Percentiles rank a stretch among this genome's conserved stretches.
Evolutionary conservation across 2,329 filamentous ascomycete species (phyloP).

Genomic region (Orbilia javanica): DNA sequence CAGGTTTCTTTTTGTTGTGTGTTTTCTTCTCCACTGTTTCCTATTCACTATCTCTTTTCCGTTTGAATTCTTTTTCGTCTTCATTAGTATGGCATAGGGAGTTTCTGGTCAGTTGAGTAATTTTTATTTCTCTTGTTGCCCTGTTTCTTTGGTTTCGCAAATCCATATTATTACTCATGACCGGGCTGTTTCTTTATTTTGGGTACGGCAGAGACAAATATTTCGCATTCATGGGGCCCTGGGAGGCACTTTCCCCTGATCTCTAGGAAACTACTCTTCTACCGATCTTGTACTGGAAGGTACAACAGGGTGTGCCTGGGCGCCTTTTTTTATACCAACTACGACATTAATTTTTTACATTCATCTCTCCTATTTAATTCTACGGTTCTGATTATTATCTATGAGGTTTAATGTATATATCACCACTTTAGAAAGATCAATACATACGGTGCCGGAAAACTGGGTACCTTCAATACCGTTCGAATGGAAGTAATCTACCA

Average conservation of each 20-base stretch:
- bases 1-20: not conserved
- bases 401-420: too few relatives aligned
- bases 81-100: not conserved
- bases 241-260: too few relatives aligned
- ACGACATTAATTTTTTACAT: too few relatives aligned
- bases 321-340: too few relatives aligned
- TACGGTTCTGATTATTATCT: too few relatives aligned
- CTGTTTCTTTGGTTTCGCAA: constrained; percentile 1
- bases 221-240: not conserved
- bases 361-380: too few relatives aligned
- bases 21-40: too few relatives aligned
- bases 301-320: not conserved
- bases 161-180: not conserved
- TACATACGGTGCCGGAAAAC: too few relatives aligned
- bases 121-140: not conserved
- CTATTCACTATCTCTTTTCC: not conserved
- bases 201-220: not conserved
- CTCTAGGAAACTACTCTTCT: too few relatives aligned
- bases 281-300: not conserved
- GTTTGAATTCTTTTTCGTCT: not conserved
- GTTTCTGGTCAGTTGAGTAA: not conserved
- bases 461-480: too few relatives aligned
- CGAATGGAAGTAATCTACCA: too few relatives aligned
- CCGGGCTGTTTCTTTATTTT: not conserved
- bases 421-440: too few relatives aligned